Percentiles rank a stretch among this genome's conserved stretches.
Conservation (phyloP, 2,329 filamentous ascomycete species). For the Phyllosticta capitalensis region DNA sequence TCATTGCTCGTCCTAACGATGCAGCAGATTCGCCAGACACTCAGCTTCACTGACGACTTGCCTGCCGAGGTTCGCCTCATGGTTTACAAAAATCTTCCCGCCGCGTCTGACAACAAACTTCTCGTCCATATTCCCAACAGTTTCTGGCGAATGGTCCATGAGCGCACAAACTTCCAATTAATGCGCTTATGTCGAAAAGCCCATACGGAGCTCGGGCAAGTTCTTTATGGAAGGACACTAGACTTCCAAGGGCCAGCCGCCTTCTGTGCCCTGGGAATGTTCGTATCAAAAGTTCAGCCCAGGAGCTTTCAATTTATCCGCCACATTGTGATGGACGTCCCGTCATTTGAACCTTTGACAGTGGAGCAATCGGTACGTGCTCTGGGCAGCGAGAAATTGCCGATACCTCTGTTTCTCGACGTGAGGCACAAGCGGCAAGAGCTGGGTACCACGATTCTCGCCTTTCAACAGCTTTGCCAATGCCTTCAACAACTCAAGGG, state of each 20-base stretch:
- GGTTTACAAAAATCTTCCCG: background rate
- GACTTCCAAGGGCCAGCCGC: background rate
- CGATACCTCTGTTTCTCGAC: background rate
- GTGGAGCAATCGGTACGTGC: background rate
- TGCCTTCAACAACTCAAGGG: background rate
- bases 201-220: background rate
- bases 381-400: too few species aligned
- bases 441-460: background rate
- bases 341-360: background rate
- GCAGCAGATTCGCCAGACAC: background rate
- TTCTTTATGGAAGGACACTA: background rate
- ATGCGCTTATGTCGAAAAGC: conserved; percentile 1
- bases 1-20: background rate
- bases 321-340: background rate
- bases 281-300: background rate
- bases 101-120: background rate
- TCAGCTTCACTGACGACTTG: conserved; percentile 2
- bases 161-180: background rate
- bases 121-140: background rate
- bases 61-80: conserved; percentile 7
- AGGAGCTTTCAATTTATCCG: conserved; percentile 6
- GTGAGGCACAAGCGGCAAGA: background rate
- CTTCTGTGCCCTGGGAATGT: background rate
- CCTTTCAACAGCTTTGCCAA: background rate
- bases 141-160: background rate